Evolutionary conservation across 164 flowering plant species (phyloP).

Genomic region (Aristolochia californica): DNA sequence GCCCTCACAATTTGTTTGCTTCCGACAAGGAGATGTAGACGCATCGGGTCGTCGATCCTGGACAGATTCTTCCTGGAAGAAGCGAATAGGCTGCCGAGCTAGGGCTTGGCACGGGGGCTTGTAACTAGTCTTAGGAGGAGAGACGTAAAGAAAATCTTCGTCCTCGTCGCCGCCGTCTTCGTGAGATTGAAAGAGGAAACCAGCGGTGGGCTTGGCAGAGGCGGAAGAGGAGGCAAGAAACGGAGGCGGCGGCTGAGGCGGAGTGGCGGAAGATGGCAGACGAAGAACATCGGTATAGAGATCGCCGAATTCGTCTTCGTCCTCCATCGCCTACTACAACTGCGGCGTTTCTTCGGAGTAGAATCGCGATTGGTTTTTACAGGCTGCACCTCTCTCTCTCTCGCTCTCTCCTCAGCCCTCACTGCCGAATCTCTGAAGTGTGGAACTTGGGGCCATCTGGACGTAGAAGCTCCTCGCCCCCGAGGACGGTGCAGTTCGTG

Average conservation of each 20-base stretch:
- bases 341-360: no score
- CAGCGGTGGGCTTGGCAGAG: constrained; percentile 3
- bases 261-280: constrained; percentile 17
- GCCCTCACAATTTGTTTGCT: no score
- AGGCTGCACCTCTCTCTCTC: background rate
- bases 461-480: no score
- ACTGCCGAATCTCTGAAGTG: background rate
- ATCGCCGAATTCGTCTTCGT: constrained; percentile 98
- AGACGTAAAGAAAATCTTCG: constrained; percentile 8
- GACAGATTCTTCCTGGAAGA: no score
- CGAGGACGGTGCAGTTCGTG: no score
- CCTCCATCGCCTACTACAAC: constrained; percentile 44
- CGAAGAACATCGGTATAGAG: constrained; percentile 85
- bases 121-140: background rate
- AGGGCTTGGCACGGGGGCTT: background rate
- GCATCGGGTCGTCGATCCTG: no score
- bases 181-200: background rate
- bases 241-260: constrained; percentile 9
- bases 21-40: no score
- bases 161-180: constrained; percentile 6
- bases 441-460: background rate
- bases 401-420: background rate
- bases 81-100: constrained; percentile 1
- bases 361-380: no score
- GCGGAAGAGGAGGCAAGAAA: background rate